These are phyloP conservation scores for Phytopythium ostracodes DNA, from an alignment of 352 stramenopile species.

Conservation along the genomic window DNA sequence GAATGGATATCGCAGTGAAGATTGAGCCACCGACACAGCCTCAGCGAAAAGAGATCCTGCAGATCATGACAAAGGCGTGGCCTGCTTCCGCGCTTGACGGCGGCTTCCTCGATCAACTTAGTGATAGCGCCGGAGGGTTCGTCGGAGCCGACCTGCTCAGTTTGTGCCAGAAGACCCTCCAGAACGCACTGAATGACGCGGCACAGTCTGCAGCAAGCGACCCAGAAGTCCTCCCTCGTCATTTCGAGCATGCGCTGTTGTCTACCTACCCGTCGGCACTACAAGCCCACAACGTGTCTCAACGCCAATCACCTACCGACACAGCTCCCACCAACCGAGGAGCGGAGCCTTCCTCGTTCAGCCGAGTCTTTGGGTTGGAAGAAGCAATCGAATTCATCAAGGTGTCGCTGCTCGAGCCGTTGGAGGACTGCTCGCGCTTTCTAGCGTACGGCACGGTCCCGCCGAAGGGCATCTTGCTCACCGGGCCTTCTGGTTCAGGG, in stretches of 20 bases:
- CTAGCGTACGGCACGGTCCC: slow-evolving; percentile 96
- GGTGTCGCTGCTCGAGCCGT: slow-evolving; percentile 96
- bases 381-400: slow-evolving; percentile 95
- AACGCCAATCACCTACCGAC: slow-evolving; percentile 31
- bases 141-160: slow-evolving; percentile 83
- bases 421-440: slow-evolving; percentile 95
- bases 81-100: slow-evolving; percentile 22
- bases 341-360: slow-evolving; percentile 22
- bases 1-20: slow-evolving; percentile 94
- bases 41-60: slow-evolving; percentile 90
- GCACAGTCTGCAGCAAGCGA: slow-evolving; percentile 3
- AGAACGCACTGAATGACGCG: slow-evolving; percentile 52
- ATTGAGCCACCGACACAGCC: slow-evolving; percentile 93
- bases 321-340: slow-evolving; percentile 25
- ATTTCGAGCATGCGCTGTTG: slow-evolving; percentile 88
- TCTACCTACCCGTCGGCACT: slow-evolving; percentile 94
- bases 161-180: slow-evolving; percentile 69
- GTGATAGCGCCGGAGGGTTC: slow-evolving; percentile 95
- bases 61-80: slow-evolving; percentile 90
- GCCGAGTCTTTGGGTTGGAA: slow-evolving; percentile 95
- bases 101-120: slow-evolving; percentile 88
- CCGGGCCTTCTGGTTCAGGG: slow-evolving; percentile 96
- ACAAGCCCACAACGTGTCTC: slow-evolving; percentile 93
- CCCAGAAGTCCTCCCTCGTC: slow-evolving; percentile 15
- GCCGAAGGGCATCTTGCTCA: slow-evolving; percentile 97